Conservation (phyloP, 1,284 basidiomycete species). For the Marasmius fiardii region DNA sequence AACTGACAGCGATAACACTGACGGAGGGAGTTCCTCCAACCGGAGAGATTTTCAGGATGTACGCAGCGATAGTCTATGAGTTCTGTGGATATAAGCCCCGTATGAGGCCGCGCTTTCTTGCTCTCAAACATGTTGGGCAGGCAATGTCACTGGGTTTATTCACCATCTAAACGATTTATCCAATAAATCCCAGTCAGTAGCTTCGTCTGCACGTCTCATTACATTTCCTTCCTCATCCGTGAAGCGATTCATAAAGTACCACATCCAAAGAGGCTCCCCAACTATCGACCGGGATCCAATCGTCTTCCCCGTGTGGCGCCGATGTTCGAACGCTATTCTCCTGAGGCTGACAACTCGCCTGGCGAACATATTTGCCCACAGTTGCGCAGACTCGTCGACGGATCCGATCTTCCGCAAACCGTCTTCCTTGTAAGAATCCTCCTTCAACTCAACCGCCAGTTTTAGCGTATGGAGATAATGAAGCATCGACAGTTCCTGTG, state of each 20-base stretch:
- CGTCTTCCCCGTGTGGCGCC: constrained; percentile 9
- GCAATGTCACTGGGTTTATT: too few relatives aligned
- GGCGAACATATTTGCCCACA: constrained; percentile 7
- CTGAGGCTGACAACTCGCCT: background rate
- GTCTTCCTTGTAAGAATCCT: constrained; percentile 8
- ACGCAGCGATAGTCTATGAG: too few relatives aligned
- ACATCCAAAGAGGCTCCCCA: constrained; percentile 9
- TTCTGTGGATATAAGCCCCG: too few relatives aligned
- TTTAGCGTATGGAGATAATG: constrained; percentile 8
- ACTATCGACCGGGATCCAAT: constrained; percentile 9
- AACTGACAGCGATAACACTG: too few relatives aligned
- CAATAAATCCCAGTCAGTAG: background rate
- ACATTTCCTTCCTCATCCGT: background rate
- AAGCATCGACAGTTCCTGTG: constrained; percentile 1
- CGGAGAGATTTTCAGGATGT: too few relatives aligned
- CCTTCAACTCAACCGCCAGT: constrained; percentile 10
- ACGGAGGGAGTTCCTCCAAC: too few relatives aligned
- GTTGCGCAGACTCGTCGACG: constrained; percentile 6
- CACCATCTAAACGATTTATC: constrained; percentile 2
- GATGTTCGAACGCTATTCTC: constrained; percentile 9
- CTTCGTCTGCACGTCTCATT: constrained; percentile 3
- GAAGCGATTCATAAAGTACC: background rate
- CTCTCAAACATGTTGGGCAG: too few relatives aligned
- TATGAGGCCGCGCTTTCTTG: too few relatives aligned
- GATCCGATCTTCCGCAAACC: constrained; percentile 4